Conservation (phyloP, 805 yeast genomes). For the Hanseniaspora vineae region DNA sequence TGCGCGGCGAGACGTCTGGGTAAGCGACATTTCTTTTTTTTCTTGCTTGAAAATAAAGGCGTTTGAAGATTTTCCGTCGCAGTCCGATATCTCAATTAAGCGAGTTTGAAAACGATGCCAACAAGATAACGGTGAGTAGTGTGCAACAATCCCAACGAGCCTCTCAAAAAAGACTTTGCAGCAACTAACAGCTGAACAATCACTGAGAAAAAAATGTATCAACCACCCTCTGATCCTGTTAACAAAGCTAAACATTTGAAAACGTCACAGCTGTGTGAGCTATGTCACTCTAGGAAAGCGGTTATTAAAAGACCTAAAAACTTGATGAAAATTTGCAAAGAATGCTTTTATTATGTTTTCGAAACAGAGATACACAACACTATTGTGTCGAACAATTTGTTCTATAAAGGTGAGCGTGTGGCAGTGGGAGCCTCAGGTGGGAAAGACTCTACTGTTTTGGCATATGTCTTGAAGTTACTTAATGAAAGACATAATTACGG, state of each 20-base stretch:
- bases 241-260: conserved; percentile 18
- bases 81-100: too few relatives aligned
- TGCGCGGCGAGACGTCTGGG: not conserved
- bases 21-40: not conserved
- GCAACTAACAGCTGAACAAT: too few relatives aligned
- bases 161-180: not conserved
- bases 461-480: conserved; percentile 70
- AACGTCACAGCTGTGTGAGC: conserved; percentile 52
- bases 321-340: conserved; percentile 76
- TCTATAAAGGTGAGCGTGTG: conserved; percentile 69
- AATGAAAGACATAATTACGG: conserved; percentile 87
- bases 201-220: conserved; percentile 8
- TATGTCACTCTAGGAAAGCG: conserved; percentile 73
- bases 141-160: not conserved
- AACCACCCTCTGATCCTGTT: conserved; percentile 24
- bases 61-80: too few relatives aligned
- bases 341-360: conserved; percentile 79
- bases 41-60: not conserved
- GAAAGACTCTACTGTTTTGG: conserved; percentile 92
- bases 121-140: too few relatives aligned
- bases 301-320: conserved; percentile 88
- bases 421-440: conserved; percentile 99
- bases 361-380: conserved; percentile 95
- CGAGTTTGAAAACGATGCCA: too few relatives aligned
- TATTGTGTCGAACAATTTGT: conserved; percentile 54